Evolutionary conservation across 805 yeast species (phyloP).

Genomic region (Cyberlindnera misumaiensis): DNA sequence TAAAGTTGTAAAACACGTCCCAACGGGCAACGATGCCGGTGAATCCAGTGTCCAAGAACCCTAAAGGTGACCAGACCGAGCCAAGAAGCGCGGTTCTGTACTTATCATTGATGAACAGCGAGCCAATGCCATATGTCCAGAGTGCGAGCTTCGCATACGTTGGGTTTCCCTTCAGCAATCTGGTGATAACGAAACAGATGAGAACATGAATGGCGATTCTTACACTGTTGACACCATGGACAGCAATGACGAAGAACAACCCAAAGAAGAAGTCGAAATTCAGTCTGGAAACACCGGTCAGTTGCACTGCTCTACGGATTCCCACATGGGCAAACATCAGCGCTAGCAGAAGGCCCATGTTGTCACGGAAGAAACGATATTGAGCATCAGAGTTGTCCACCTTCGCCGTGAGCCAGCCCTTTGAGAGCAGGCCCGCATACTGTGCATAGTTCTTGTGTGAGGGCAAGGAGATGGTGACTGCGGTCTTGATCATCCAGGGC

Average conservation of each 20-base stretch:
- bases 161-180: conserved; percentile 25
- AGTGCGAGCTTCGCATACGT: conserved; percentile 36
- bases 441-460: conserved; percentile 65
- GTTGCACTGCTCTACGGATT: conserved; percentile 34
- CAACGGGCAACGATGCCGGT: conserved; percentile 81
- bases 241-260: conserved; percentile 53
- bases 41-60: conserved; percentile 51
- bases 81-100: conserved; percentile 50
- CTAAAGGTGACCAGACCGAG: conserved; percentile 32
- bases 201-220: conserved; percentile 54
- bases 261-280: conserved; percentile 75
- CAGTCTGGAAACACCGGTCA: conserved; percentile 32
- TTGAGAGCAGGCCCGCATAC: conserved; percentile 53
- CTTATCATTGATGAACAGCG: conserved; percentile 72
- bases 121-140: conserved; percentile 78
- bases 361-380: conserved; percentile 80
- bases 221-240: conserved; percentile 73
- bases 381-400: conserved; percentile 92
- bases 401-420: conserved; percentile 89
- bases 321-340: conserved; percentile 49
- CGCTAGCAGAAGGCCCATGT: conserved; percentile 54
- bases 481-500: conserved; percentile 78
- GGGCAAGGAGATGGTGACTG: conserved; percentile 72
- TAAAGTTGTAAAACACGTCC: conserved; percentile 94
- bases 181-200: conserved; percentile 46